Base-by-base conservation (phyloP, 1,139 yeast genomes). In the Suhomyces guaymorum region DNA sequence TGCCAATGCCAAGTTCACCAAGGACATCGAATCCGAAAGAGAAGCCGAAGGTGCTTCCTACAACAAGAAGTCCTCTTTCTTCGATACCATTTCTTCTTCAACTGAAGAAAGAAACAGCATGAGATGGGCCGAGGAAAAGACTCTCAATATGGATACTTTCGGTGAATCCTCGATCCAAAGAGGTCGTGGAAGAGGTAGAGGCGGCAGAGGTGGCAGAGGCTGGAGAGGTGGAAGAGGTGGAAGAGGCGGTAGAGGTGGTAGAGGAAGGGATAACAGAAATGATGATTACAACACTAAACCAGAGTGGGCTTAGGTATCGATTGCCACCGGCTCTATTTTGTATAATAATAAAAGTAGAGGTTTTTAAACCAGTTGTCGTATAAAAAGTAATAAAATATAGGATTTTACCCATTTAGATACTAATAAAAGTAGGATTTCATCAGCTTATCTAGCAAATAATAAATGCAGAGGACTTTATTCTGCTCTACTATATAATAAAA, bases 91-190 rank as follows among this genome's bases (percentile, higher is more conserved):
- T 51, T 35, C 70, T 49, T 35, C 64, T 48, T 71, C 79, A 1
- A 66, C 70, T 19, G 73, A 59, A 32, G 64, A 61, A 38, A 57
- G 64, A 44, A 48, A 49, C 28, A 37, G 61, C 32, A 67, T 75
- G 71, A 72, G 80, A 52, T 78, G 89, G 74, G 61, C 72, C 18
- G 82, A 79, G 47, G 89, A 82, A 54, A 77, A 79, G 45, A 59
- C 59, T 18, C 52, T 54, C 38, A 54, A 54, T 47, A 43, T 52
- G 52, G 59, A 55, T 42, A 55, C 61, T 7, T 56, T 54, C 37
- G 60, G 61, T 18, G 52, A 55, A 39, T 49, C 59, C 9, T 57
- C 66, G 9, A 59, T 58, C 9, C 47, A 38, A 18, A 42, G 54
- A 30, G 63, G 66, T 13, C 54, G 57, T 10, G 55, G 52, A 17